phyloP scores from a whole-genome alignment of 1,139 yeast species.

The Hansenula sp. region DNA sequence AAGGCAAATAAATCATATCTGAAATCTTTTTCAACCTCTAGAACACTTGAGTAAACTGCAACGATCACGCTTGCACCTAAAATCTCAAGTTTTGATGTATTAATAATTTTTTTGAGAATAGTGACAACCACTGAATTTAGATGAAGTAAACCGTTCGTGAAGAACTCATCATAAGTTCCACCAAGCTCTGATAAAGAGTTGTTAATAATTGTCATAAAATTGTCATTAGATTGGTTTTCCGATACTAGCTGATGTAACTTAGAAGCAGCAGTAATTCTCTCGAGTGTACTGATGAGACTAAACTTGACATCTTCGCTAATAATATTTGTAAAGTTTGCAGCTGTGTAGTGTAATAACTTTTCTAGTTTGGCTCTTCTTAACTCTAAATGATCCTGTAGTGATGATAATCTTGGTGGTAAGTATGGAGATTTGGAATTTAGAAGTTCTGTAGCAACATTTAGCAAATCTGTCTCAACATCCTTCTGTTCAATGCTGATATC shows the following conservation, averaged over 20 bases:
- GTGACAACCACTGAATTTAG: constrained; percentile 34
- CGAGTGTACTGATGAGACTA: constrained; percentile 44
- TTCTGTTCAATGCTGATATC: constrained; percentile 30
- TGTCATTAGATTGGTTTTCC: constrained; percentile 15
- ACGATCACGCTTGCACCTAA: constrained; percentile 34
- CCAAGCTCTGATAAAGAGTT: not conserved
- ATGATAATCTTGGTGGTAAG: constrained; percentile 40
- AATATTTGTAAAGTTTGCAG: constrained; percentile 12
- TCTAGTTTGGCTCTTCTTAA: constrained; percentile 32
- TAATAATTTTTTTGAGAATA: constrained; percentile 27
- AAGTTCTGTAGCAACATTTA: constrained; percentile 49
- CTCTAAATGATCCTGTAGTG: constrained; percentile 38
- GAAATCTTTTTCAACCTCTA: constrained; percentile 37
- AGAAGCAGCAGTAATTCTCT: constrained; percentile 52
- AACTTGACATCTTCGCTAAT: constrained; percentile 23
- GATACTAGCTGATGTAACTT: constrained; percentile 41
- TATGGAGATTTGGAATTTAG: constrained; percentile 42
- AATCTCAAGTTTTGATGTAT: constrained; percentile 25
- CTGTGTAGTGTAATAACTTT: constrained; percentile 17
- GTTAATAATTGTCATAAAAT: constrained; percentile 17
- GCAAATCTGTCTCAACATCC: constrained; percentile 45
- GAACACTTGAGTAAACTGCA: constrained; percentile 33
- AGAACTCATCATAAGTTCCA: constrained; percentile 7
- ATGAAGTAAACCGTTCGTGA: constrained; percentile 26
- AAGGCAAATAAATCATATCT: constrained; percentile 26